These are phyloP conservation scores for Aureobasidium sp. DNA, from an alignment of 2,329 filamentous ascomycete genomes.

Conservation along the genomic window DNA sequence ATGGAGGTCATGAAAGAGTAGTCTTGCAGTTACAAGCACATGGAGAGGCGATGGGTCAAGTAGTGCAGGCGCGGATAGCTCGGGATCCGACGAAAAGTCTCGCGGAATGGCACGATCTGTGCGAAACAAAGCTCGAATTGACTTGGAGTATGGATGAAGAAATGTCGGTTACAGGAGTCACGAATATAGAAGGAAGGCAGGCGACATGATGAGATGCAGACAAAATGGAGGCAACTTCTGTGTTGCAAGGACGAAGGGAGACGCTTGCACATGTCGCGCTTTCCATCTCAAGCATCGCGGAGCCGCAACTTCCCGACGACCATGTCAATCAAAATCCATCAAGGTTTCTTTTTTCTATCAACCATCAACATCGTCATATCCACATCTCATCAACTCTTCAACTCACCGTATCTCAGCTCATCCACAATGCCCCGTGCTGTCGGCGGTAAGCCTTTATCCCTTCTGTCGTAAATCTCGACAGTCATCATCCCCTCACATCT, in stretches of 20 bases:
- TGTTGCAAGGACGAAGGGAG: neutral
- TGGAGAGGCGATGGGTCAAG: neutral
- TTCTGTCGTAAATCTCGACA: neutral
- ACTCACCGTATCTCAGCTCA: neutral
- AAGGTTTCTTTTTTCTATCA: neutral
- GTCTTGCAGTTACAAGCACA: neutral
- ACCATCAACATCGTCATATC: neutral
- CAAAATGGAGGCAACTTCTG: neutral
- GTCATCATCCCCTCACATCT: neutral
- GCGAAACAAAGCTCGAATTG: neutral
- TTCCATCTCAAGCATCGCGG: neutral
- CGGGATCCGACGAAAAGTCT: neutral
- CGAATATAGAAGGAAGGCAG: neutral
- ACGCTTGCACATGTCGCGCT: neutral
- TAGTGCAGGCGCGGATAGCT: neutral
- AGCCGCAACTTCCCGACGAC: neutral
- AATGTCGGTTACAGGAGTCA: neutral
- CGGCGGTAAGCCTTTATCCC: slow-evolving; percentile 14
- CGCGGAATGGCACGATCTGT: neutral
- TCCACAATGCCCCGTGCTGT: slow-evolving; percentile 20
- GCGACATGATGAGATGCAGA: neutral
- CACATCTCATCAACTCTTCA: neutral
- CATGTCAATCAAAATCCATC: neutral
- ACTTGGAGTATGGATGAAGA: too few relatives aligned
- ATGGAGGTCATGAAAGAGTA: neutral